Conservation (phyloP, 2,329 filamentous ascomycete species). For the Tolypocladium tropicale region DNA sequence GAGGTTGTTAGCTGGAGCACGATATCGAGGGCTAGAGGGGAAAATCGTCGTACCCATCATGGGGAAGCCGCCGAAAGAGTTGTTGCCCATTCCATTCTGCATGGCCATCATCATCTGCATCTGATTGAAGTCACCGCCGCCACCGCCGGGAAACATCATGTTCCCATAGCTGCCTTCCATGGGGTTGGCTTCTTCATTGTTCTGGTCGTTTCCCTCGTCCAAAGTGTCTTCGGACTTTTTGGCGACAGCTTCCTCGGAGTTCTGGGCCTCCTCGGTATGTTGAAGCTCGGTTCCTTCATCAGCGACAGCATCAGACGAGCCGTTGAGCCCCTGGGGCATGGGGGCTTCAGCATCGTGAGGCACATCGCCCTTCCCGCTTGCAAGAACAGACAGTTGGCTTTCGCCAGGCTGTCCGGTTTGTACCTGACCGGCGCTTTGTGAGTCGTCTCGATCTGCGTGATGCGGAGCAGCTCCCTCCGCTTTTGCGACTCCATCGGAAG, state of each 20-base stretch:
- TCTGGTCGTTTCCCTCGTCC: slow-evolving; percentile 18
- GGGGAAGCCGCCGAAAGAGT: slow-evolving; percentile 48
- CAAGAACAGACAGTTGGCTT: not conserved
- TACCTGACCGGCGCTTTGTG: slow-evolving; percentile 5
- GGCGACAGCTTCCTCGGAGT: not conserved
- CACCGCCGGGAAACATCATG: slow-evolving; percentile 50
- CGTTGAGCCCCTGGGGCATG: not conserved
- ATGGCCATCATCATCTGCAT: slow-evolving; percentile 76
- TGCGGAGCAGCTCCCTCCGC: not conserved
- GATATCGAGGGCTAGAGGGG: not conserved
- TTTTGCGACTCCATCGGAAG: not conserved
- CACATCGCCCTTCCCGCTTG: not conserved
- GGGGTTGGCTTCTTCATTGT: slow-evolving; percentile 23
- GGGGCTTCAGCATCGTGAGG: not conserved
- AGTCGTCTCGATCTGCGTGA: not conserved
- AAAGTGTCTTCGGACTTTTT: slow-evolving; percentile 7
- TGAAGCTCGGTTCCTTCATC: slow-evolving; percentile 3
- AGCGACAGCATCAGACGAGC: not conserved
- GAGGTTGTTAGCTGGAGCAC: slow-evolving; percentile 44
- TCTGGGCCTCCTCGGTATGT: not conserved
- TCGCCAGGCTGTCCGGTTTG: not conserved
- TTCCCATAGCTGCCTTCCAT: slow-evolving; percentile 40
- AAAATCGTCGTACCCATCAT: slow-evolving; percentile 63
- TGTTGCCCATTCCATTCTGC: slow-evolving; percentile 54
- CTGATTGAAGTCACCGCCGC: slow-evolving; percentile 58